Evolutionary conservation across 257 asterid genomes (phyloP).

Genomic region (Euphrasia confusa): DNA sequence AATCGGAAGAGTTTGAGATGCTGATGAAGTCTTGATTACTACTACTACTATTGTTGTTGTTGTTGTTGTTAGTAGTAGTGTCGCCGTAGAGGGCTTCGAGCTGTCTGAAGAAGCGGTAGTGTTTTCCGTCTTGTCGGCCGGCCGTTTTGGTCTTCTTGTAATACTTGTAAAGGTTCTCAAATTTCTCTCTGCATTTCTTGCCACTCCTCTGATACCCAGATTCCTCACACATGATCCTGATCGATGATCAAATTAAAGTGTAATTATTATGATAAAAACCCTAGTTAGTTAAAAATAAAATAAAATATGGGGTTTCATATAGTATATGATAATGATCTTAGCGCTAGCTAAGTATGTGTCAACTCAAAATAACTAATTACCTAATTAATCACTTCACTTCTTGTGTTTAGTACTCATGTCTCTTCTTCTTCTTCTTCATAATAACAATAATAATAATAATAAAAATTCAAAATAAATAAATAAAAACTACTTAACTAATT

Average conservation of each 20-base stretch:
- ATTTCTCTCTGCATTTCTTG: conserved; percentile 89
- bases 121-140: conserved; percentile 95
- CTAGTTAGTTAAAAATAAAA: not conserved
- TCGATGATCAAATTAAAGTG: not conserved
- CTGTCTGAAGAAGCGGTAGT: conserved; percentile 82
- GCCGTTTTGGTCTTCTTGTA: conserved; percentile 92
- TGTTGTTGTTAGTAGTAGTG: not conserved
- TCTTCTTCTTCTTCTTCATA: too few relatives aligned
- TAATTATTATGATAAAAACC: not conserved
- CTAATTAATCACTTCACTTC: too few relatives aligned
- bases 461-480: too few relatives aligned
- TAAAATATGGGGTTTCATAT: not conserved
- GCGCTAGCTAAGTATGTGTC: conserved; percentile 17
- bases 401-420: too few relatives aligned
- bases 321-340: conserved; percentile 44
- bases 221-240: conserved; percentile 84
- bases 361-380: conserved; percentile 18
- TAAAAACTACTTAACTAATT: too few relatives aligned
- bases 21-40: conserved; percentile 47
- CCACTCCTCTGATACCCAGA: conserved; percentile 87
- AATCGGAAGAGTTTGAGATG: conserved; percentile 51
- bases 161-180: conserved; percentile 86
- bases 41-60: conserved; percentile 22
- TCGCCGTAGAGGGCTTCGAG: conserved; percentile 90
- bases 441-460: too few relatives aligned